Conservation (phyloP, 1,284 basidiomycete species). For the Coniophora puteana region DNA sequence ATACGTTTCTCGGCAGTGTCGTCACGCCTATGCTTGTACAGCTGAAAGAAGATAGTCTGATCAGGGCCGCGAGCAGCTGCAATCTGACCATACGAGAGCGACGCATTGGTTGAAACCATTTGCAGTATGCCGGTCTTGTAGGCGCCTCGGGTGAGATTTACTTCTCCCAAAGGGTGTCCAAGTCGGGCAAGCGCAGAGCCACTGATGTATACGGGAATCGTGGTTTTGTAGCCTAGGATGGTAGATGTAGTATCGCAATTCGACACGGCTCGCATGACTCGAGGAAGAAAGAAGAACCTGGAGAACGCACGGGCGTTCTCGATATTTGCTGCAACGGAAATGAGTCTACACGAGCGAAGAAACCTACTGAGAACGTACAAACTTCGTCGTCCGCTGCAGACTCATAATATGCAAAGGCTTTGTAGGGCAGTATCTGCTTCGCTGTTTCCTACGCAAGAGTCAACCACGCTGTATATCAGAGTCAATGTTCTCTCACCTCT, state of each 20-base stretch:
- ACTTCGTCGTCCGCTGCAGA: constrained; percentile 82
- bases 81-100: constrained; percentile 72
- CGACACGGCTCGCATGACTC: constrained; percentile 72
- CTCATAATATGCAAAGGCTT: constrained; percentile 78
- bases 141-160: constrained; percentile 78
- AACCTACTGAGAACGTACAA: constrained; percentile 42
- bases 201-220: constrained; percentile 81
- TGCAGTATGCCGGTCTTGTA: constrained; percentile 76
- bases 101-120: constrained; percentile 88
- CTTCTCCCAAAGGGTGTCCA: constrained; percentile 84
- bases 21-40: constrained; percentile 84
- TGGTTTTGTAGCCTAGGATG: constrained; percentile 72
- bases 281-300: constrained; percentile 79
- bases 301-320: constrained; percentile 76
- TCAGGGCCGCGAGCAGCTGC: constrained; percentile 53
- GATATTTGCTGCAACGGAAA: constrained; percentile 38
- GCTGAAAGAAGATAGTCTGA: constrained; percentile 80
- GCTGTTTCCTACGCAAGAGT: constrained; percentile 46
- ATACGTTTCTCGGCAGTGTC: constrained; percentile 69
- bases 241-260: constrained; percentile 71
- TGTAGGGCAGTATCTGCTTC: constrained; percentile 63
- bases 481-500: constrained; percentile 49
- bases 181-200: constrained; percentile 88
- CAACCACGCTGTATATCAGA: not conserved
- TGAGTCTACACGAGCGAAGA: not conserved